These are phyloP conservation scores for Pholiota molesta DNA, from an alignment of 768 basidiomycete genomes.

Conservation along the genomic window DNA sequence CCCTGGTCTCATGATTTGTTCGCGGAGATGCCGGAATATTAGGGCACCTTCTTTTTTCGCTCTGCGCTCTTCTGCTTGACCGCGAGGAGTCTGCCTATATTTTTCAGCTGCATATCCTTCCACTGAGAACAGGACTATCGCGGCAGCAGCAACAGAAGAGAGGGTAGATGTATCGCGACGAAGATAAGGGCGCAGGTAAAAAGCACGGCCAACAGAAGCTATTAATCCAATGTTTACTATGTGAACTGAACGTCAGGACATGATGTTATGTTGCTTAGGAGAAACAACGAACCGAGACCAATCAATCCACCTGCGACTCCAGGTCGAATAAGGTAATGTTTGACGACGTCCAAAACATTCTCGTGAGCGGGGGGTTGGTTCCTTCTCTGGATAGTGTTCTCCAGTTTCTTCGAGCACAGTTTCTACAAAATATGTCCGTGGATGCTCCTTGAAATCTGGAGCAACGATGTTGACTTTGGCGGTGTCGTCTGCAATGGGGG, in stretches of 20 bases:
- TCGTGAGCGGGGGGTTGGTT: no score
- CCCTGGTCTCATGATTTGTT: slow-evolving; percentile 63
- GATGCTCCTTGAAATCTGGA: slow-evolving; percentile 49
- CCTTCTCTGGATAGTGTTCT: slow-evolving; percentile 45
- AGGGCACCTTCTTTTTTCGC: slow-evolving; percentile 59
- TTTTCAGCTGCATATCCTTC: slow-evolving; percentile 68
- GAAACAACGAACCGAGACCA: slow-evolving; percentile 57
- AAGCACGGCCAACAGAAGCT: slow-evolving; percentile 59
- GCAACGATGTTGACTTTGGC: slow-evolving; percentile 62
- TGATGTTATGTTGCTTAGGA: background rate
- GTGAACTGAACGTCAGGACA: background rate
- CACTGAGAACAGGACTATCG: slow-evolving; percentile 57
- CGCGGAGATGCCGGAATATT: slow-evolving; percentile 55
- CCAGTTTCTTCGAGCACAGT: slow-evolving; percentile 39
- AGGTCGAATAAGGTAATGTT: slow-evolving; percentile 61
- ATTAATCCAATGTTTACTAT: slow-evolving; percentile 75
- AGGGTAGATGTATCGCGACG: slow-evolving; percentile 59
- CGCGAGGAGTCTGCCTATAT: slow-evolving; percentile 59
- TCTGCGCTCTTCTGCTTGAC: slow-evolving; percentile 57
- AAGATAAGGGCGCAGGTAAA: slow-evolving; percentile 63
- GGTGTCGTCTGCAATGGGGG: slow-evolving; percentile 44
- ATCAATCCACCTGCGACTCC: slow-evolving; percentile 73
- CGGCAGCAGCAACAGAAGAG: slow-evolving; percentile 53
- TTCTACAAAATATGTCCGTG: slow-evolving; percentile 33
- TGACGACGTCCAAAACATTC: slow-evolving; percentile 41